Percentiles rank a stretch among this genome's conserved stretches.
Evolutionary conservation across 345 rosid genomes (phyloP).

Genomic region (Streptanthus diversifolius): DNA sequence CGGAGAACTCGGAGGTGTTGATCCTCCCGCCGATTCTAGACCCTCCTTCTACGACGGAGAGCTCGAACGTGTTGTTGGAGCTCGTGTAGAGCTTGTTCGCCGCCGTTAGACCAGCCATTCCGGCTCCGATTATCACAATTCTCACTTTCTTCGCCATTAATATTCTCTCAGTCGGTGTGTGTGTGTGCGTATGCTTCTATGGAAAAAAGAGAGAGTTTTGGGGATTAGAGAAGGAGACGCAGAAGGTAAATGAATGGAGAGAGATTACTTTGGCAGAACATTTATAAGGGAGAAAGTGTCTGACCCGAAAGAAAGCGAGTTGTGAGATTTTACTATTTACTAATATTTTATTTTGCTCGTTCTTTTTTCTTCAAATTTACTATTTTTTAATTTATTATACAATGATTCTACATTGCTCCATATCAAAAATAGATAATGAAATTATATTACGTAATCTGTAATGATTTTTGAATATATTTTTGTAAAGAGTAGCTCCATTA

Average conservation of each 20-base stretch:
- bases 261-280: constrained; percentile 29
- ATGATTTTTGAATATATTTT: too few relatives aligned
- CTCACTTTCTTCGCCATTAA: constrained; percentile 80
- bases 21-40: constrained; percentile 89
- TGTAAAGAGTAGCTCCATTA: too few relatives aligned
- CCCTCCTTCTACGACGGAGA: constrained; percentile 85
- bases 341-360: too few relatives aligned
- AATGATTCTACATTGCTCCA: too few relatives aligned
- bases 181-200: not conserved
- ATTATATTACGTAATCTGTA: too few relatives aligned
- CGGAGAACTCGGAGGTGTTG: constrained; percentile 79
- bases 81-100: constrained; percentile 77
- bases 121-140: constrained; percentile 91
- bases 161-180: constrained; percentile 20
- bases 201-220: not conserved
- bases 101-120: constrained; percentile 97
- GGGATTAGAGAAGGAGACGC: constrained; percentile 28
- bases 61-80: constrained; percentile 58
- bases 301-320: not conserved
- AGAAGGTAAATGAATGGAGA: constrained; percentile 35
- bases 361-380: too few relatives aligned
- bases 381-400: too few relatives aligned
- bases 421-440: too few relatives aligned
- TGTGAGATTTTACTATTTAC: not conserved
- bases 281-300: constrained; percentile 29